Evolutionary conservation across 164 flowering plant species (phyloP), one percentile per base, ranked within the genome.

Genomic region (Vitis riparia): DNA sequence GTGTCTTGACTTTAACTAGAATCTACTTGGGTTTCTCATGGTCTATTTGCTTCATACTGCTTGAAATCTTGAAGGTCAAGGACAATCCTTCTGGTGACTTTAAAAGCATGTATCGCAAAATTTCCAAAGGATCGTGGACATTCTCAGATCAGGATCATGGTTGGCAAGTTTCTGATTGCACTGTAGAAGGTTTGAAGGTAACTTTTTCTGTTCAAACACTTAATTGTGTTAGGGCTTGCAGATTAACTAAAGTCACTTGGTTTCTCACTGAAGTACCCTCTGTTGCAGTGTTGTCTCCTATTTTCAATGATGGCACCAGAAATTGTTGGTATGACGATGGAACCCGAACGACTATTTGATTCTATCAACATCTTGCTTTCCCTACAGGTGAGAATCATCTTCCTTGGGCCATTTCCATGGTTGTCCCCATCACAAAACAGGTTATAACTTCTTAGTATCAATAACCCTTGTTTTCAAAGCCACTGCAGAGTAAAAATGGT

Each of bases 81-180:
- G 85, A 85, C 12, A 85, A 87, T 50, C 91, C 87, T 30, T 30
- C 68, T 32, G 86, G 87, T 8, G 82, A 85, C 27, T 85, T 72
- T 49, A 67, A 62, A 71, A 62, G 58, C 27, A 85, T 85, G 88
- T 69, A 66, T 68, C 84, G 87, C 6, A 84, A 85, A 52, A 80
- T 81, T 53, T 83, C 87, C 2, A 83, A 85, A 70, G 90, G 88
- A 3, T 62, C 82, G 10, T 87, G 88, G 88, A 81, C 88, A 10
- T 81, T 83, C 69, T 83, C 85, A 7, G 86, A 83, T 71, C 79
- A 76, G 71, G 88, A 85, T 70, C 88, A 85, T 16, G 90, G 90
- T 8, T 85, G 85, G 87, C 83, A 77, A 73, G 88, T 85, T 50
- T 87, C 89, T 2, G 90, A 87, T 58, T 85, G 87, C 77, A 87